Base-by-base conservation (phyloP, 2,329 filamentous ascomycete genomes). In the Cercospora beticola region DNA sequence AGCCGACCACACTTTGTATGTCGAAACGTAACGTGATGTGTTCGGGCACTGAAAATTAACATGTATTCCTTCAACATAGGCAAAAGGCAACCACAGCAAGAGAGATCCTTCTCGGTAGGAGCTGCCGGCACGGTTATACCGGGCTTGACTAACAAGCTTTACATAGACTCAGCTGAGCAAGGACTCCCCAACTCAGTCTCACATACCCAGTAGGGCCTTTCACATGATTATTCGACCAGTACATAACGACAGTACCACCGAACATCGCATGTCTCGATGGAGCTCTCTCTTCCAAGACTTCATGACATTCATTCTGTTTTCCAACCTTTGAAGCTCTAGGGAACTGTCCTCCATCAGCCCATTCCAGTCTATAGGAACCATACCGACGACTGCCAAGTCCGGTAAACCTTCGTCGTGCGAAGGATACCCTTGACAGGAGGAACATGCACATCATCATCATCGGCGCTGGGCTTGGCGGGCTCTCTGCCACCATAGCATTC, bases 401-500 rank as follows among this genome's bases (percentile, higher is more conserved):
- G 16, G 5, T 12, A 26, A 23, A 30, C 4, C 23, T 16, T 56
- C 6, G 49, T 30, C 23, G 5, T n/a, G 49, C 5, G 6, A n/a
- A 28, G 23, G 14, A 28, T 4, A 56, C 12, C 16, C 16, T 43
- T 33, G 31, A 33, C 2, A 33, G 31, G 31, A 1, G 7, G 30
- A 31, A n/a, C 2, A 64, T 74, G 10, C 57, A 71, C 18, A 73
- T 75, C 33, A 66, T 72, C 57, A 70, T 76, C 21, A 71, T 75
- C n/a, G 63, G 63, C 56, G 63, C 63, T 6, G 63, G 63, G 9
- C 63, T 65, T 16, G 63, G 74, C 26, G 75, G 75, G 7, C 70
- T 76, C 4, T 67, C 68, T 9, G 74, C 74, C 6, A 73, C 75
- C 10, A 64, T 76, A 23, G 71, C 75, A 10, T 71, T 72, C 63